Percentiles rank a stretch among this genome's conserved stretches.
Evolutionary conservation across 768 basidiomycete genomes (phyloP).

Genomic region (Podaxis rugospora): DNA sequence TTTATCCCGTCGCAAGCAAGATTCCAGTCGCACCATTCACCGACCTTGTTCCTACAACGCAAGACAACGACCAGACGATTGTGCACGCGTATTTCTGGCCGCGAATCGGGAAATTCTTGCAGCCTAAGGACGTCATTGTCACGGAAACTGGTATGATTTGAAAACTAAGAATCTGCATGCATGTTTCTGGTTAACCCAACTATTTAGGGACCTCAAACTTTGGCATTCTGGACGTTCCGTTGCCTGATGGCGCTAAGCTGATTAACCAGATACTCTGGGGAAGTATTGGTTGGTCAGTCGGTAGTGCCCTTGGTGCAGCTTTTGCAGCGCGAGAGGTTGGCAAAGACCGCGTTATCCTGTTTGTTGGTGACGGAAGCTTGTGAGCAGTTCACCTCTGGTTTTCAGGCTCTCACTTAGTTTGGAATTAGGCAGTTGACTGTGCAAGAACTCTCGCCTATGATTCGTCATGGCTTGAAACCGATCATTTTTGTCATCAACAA

Average conservation of each 20-base stretch:
- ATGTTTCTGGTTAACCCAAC: background rate
- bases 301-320: conserved; percentile 70
- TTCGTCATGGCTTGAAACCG: conserved; percentile 65
- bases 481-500: conserved; percentile 85
- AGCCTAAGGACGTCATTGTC: conserved; percentile 68
- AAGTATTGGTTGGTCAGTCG: conserved; percentile 87
- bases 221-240: conserved; percentile 75
- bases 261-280: conserved; percentile 86
- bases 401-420: background rate
- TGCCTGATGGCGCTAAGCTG: conserved; percentile 67
- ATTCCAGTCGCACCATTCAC: conserved; percentile 43
- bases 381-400: conserved; percentile 29
- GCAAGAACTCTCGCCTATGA: conserved; percentile 85
- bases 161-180: too few relatives aligned
- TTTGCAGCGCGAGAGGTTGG: conserved; percentile 67
- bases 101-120: conserved; percentile 67
- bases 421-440: conserved; percentile 62
- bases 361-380: conserved; percentile 83
- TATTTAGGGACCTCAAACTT: conserved; percentile 69
- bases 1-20: conserved; percentile 32
- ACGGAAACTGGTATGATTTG: conserved; percentile 70
- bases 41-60: conserved; percentile 35
- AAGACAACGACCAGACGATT: conserved; percentile 51
- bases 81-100: conserved; percentile 87
- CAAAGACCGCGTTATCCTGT: conserved; percentile 70